phyloP scores from a whole-genome alignment of 352 stramenopile species.

The Globisporangium megalacanthum region DNA sequence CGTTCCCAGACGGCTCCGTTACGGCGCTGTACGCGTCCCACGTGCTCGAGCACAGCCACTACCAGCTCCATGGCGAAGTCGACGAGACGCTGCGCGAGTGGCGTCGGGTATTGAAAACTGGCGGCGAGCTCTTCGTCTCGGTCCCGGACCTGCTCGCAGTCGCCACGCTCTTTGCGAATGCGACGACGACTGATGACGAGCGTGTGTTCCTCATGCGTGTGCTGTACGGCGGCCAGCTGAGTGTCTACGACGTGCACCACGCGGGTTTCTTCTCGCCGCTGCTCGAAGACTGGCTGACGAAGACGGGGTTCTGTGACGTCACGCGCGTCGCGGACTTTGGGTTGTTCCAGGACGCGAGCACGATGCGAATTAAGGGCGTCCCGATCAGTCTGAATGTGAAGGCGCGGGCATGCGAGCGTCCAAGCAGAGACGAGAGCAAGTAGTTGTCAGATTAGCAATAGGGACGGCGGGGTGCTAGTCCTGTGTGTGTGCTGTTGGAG shows the following conservation, averaged over 20 bases:
- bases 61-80: slow-evolving; percentile 46
- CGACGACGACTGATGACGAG: slow-evolving; percentile 43
- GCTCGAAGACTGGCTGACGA: slow-evolving; percentile 30
- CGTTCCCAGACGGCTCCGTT: slow-evolving; percentile 55
- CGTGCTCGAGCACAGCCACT: slow-evolving; percentile 68
- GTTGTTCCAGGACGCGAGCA: slow-evolving; percentile 54
- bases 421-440: not conserved
- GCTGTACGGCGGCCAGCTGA: slow-evolving; percentile 66
- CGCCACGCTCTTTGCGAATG: slow-evolving; percentile 51
- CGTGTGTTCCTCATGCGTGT: slow-evolving; percentile 63
- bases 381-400: slow-evolving; percentile 66
- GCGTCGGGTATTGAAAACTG: slow-evolving; percentile 56
- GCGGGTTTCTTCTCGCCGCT: slow-evolving; percentile 65
- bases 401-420: slow-evolving; percentile 27
- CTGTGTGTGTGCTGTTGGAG: too few relatives aligned
- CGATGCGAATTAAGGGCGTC: slow-evolving; percentile 26
- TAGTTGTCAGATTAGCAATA: too few relatives aligned
- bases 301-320: slow-evolving; percentile 57
- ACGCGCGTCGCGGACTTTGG: slow-evolving; percentile 38
- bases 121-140: slow-evolving; percentile 47
- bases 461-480: too few relatives aligned
- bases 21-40: slow-evolving; percentile 67
- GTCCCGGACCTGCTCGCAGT: slow-evolving; percentile 64
- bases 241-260: slow-evolving; percentile 73
- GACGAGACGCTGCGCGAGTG: slow-evolving; percentile 56